Base-by-base conservation (phyloP, 2,329 filamentous ascomycete genomes). In the Emydomyces testavorans region DNA sequence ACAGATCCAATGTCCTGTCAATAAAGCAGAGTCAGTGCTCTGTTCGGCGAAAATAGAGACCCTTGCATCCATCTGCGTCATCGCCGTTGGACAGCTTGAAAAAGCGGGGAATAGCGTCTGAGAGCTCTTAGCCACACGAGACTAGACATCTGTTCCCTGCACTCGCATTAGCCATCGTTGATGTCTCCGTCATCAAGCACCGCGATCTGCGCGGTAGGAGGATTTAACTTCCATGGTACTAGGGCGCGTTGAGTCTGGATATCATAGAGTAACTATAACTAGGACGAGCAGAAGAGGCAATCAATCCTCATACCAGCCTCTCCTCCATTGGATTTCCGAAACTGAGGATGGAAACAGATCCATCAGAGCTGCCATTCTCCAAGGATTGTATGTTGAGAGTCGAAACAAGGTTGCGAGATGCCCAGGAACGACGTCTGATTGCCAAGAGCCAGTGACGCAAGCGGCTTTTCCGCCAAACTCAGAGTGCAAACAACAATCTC, bases 121-220 rank as follows among this genome's bases (percentile, higher is more conserved):
- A 31, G 20, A 32, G 28, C 29, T 32, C 20, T 11, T n/a, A 34
- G 40, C 40, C 28, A 43, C 40, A 43, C 40, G 40, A 28, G 29
- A 43, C 11, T 11, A 28, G 18, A 15, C 16, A 29, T 21, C 40
- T 5, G 11, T 29, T 35, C 40, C 40, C 21, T 43, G 40, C 40
- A 15, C 6, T 4, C 16, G 28, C 39, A 42, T 34, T 16, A 15
- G n/a, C n/a, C n/a, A n/a, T n/a, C n/a, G 15, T 15, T 39, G 7
- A 34, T n/a, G n/a, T 24, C 28, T 2, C 29, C 18, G 29, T 34
- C 40, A 42, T 34, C 40, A 23, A 13, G 10, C 26, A 16, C 11
- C 4, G 18, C 20, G 29, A 43, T 43, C 40, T 11, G 29, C 28
- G 11, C 18, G 10, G 18, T 10, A 21, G 18, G 18, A 29, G 6